Evolutionary conservation across 148 eudicot genomes (phyloP), one percentile per base, ranked within the genome.

Genomic region (Tetragonia tetragonoides): DNA sequence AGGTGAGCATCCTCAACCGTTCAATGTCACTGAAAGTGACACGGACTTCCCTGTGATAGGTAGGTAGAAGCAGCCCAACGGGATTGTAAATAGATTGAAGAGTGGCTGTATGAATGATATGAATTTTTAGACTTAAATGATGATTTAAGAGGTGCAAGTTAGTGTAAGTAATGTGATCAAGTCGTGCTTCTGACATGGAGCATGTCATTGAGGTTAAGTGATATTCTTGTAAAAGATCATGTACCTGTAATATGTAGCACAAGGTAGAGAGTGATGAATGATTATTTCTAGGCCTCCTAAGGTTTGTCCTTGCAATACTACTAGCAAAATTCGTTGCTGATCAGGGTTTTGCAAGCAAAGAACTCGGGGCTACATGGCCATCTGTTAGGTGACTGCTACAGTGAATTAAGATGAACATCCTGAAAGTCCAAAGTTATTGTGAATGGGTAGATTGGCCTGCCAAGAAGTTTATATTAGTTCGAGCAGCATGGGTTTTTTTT

Each of bases 21-120:
- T 93, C 79, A 91, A 90, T 78, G 97, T 93, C 70, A 70, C 83
- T 10, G 98, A 93, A 85, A 93, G 89, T 65, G 89, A 89, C 49
- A 12, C 21, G 18, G 94, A 93, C 34, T 91, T 87, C 77, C 97
- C 11, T 87, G 77, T 75, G 90, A 89, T 64, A 74, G 86, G 68
- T 91, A 88, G 83, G 39, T 39, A 14, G 47, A 42, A 75, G 23
- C 68, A 53, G 77, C 75, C 39, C 66, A 63, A 47, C 66, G 72
- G 85, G 80, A 79, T 73, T 84, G 87, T 87, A 80, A 54, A 90
- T 87, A 84, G 57, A 74, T 67, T 24, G 24, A 76, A 72, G 88
- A 77, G 88, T 77, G 65, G 56, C 10, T 65, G 51, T 72, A 41
- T 24, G 24, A 9, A 38, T 69, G 3, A 68, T 56, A 59, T 72